Evolutionary conservation across 345 rosid genomes (phyloP), one percentile per base, ranked within the genome.

Genomic region (Salix exigua): DNA sequence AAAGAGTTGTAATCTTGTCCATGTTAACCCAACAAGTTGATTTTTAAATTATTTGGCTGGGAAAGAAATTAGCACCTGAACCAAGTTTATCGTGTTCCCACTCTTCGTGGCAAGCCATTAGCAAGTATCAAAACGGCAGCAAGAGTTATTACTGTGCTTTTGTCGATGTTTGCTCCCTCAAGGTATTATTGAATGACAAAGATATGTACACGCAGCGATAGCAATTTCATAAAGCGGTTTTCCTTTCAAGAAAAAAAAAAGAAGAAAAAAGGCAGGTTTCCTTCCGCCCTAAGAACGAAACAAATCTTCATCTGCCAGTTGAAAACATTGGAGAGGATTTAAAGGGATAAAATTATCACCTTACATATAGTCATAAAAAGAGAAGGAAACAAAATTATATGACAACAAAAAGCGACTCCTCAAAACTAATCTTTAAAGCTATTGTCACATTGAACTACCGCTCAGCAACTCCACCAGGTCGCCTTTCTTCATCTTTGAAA

Each of bases 401-500:
- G 63, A 18, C 62, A 77, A 71, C 68, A 33, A 71, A 35, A 78
- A 55, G 63, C 71, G 40, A 69, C 61, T 74, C 44, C 68, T 72
- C 68, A 67, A 73, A 78, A 73, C 53, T 62, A 68, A 35, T 66
- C 83, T 74, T 68, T 63, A 74, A 53, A 31, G 44, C 31, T 62
- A 13, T 73, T 40, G 10, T 51, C 83, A 89, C 51, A 42, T 71
- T 55, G 84, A 80, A 37, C 76, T 60, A 71, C 81, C 68, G 60
- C 81, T 50, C 28, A 95, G 91, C 87, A 93, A 80, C 78, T 82
- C 81, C 78, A 95, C 67, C 71, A 95, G 84, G 10, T 86, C 87
- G 3, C 81, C 78, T 83, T 93, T 95, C 86, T 93, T 95, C 97
- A 93, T 88, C 90, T 86, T 95, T 11, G 97, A 93, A 80, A 80